These are phyloP conservation scores for Termitomyces sp. DNA, from an alignment of 768 basidiomycete genomes.

Conservation along the genomic window DNA sequence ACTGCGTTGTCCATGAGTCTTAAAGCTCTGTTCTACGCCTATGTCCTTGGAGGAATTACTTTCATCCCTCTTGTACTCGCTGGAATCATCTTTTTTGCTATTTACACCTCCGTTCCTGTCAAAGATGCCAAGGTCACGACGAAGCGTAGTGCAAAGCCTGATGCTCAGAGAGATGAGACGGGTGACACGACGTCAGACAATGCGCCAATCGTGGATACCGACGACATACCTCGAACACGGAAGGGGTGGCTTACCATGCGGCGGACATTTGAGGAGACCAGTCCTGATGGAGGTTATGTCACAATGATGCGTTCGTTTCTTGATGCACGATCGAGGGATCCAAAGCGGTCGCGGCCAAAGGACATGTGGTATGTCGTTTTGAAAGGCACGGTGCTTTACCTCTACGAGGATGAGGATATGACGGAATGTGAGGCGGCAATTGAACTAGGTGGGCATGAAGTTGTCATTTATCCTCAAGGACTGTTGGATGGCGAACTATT, in stretches of 20 bases:
- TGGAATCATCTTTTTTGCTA: constrained; percentile 49
- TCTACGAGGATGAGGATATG: constrained; percentile 92
- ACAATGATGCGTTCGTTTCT: constrained; percentile 76
- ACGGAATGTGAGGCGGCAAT: constrained; percentile 89
- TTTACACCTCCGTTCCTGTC: constrained; percentile 87
- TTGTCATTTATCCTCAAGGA: constrained; percentile 69
- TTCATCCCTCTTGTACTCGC: constrained; percentile 77
- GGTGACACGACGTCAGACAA: constrained; percentile 21
- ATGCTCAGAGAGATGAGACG: constrained; percentile 20
- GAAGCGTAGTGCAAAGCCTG: constrained; percentile 27
- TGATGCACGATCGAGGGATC: constrained; percentile 80
- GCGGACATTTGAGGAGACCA: constrained; percentile 66
- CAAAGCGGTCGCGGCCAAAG: constrained; percentile 77
- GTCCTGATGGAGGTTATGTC: constrained; percentile 66
- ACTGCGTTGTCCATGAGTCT: constrained; percentile 46
- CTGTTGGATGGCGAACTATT: constrained; percentile 86
- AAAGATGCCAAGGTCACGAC: constrained; percentile 47
- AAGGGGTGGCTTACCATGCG: constrained; percentile 85
- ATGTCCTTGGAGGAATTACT: constrained; percentile 86
- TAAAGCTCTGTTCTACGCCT: constrained; percentile 73
- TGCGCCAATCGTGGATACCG: constrained; percentile 25
- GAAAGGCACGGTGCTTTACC: constrained; percentile 86
- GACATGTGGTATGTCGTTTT: constrained; percentile 92
- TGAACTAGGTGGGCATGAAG: constrained; percentile 75
- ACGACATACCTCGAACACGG: constrained; percentile 60